phyloP scores from a whole-genome alignment of 2,329 filamentous ascomycete species.

The Nemania abortiva region DNA sequence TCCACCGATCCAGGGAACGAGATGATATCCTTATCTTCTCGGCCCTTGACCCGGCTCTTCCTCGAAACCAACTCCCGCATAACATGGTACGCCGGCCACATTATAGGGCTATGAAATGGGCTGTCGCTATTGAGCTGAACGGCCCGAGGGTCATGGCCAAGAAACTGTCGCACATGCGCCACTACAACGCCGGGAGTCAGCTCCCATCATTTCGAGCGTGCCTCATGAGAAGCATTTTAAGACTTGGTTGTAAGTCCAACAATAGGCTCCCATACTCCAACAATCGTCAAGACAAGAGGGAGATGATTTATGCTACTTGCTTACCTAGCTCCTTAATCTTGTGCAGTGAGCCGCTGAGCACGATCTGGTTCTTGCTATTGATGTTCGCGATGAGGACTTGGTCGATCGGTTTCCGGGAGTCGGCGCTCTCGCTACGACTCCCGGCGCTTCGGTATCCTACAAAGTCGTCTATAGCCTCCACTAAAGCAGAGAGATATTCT shows the following conservation, averaged over 20 bases:
- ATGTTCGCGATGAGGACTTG: conserved; percentile 93
- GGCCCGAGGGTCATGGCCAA: conserved; percentile 89
- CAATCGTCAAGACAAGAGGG: background rate
- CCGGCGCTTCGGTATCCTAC: conserved; percentile 76
- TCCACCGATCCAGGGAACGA: conserved; percentile 80
- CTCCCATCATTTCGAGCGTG: background rate
- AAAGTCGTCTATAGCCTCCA: conserved; percentile 82
- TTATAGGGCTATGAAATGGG: conserved; percentile 92
- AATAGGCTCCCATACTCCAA: background rate
- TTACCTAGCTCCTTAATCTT: conserved; percentile 76
- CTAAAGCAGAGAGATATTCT: conserved; percentile 75
- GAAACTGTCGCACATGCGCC: conserved; percentile 87
- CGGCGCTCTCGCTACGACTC: conserved; percentile 74
- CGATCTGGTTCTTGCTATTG: conserved; percentile 96
- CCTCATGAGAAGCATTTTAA: background rate
- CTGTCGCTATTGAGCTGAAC: conserved; percentile 88
- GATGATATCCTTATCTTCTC: conserved; percentile 72
- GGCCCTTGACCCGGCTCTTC: conserved; percentile 66
- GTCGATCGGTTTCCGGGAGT: conserved; percentile 79
- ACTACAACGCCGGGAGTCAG: conserved; percentile 54
- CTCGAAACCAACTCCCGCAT: conserved; percentile 77
- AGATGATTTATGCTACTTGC: background rate
- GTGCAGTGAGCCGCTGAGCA: conserved; percentile 87
- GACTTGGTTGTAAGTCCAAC: background rate
- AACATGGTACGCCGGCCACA: conserved; percentile 83